phyloP scores from a whole-genome alignment of 345 rosid species.

The Camelina sativa region DNA sequence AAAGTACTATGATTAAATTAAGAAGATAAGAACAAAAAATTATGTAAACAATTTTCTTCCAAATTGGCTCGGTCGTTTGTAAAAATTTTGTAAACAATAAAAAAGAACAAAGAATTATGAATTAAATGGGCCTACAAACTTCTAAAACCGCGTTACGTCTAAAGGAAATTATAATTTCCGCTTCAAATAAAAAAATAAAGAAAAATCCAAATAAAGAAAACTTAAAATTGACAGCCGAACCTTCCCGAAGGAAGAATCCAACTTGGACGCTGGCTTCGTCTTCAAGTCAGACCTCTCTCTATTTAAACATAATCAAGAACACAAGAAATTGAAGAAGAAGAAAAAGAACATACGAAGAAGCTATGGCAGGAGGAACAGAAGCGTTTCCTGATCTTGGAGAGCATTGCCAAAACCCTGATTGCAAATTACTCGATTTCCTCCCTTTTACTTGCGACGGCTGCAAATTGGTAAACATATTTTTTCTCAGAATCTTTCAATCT shows the following conservation, averaged over 20 bases:
- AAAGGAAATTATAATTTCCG: neutral
- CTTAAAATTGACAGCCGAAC: slow-evolving; percentile 10
- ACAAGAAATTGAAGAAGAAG: neutral
- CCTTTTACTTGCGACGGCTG: slow-evolving; percentile 80
- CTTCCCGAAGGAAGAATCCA: slow-evolving; percentile 4
- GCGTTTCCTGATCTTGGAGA: slow-evolving; percentile 82
- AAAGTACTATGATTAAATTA: too few species aligned
- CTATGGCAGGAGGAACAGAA: slow-evolving; percentile 70
- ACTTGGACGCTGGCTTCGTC: slow-evolving; percentile 51
- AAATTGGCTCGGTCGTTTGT: too few species aligned
- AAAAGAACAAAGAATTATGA: too few species aligned
- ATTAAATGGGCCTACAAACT: slow-evolving; percentile 33
- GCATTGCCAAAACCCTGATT: slow-evolving; percentile 73
- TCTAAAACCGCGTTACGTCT: slow-evolving; percentile 34
- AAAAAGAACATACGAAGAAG: neutral
- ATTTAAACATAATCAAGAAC: slow-evolving; percentile 26
- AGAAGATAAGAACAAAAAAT: too few species aligned
- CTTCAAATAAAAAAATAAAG: neutral
- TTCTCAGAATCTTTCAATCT: neutral
- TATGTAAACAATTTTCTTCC: too few species aligned
- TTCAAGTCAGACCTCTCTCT: slow-evolving; percentile 43
- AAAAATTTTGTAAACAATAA: too few species aligned
- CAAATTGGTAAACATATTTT: slow-evolving; percentile 50
- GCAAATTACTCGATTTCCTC: slow-evolving; percentile 83
- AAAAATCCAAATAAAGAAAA: slow-evolving; percentile 24